A percentile compares a stretch with the other conserved stretches of the same genome.
Conservation (phyloP, 768 basidiomycete genomes). For the Lactarius sp. region DNA sequence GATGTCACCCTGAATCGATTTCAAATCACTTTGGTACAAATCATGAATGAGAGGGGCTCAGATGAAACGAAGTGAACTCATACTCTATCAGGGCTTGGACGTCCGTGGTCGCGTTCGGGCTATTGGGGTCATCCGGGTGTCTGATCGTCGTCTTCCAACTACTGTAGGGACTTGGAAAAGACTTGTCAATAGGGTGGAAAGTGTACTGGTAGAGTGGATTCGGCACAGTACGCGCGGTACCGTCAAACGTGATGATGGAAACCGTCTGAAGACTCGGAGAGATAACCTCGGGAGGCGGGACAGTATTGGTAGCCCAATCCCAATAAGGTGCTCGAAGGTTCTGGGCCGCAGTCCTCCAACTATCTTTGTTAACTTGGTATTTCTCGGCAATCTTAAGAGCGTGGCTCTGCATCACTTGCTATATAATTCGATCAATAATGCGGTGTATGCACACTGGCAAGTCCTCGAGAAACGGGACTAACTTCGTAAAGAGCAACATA, state of each 20-base stretch:
- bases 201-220: slow-evolving; percentile 37
- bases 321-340: slow-evolving; percentile 43
- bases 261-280: slow-evolving; percentile 32
- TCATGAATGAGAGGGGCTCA: background rate
- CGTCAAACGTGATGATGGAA: slow-evolving; percentile 34
- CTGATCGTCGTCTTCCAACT: slow-evolving; percentile 12
- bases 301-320: slow-evolving; percentile 45
- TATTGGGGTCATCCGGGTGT: background rate
- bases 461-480: slow-evolving; percentile 7
- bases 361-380: slow-evolving; percentile 30
- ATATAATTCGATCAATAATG: background rate
- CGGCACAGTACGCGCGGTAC: slow-evolving; percentile 28
- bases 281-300: slow-evolving; percentile 40
- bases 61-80: background rate
- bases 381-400: slow-evolving; percentile 40
- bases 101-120: slow-evolving; percentile 24
- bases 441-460: background rate
- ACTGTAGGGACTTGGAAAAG: slow-evolving; percentile 14
- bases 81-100: slow-evolving; percentile 33
- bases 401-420: slow-evolving; percentile 46
- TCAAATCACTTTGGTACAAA: slow-evolving; percentile 1
- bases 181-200: slow-evolving; percentile 33
- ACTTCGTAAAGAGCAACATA: slow-evolving; percentile 51
- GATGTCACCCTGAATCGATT: slow-evolving; percentile 14
- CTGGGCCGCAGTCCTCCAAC: slow-evolving; percentile 35